Base-by-base conservation (phyloP, 345 rosid species). In the Salix caprea region DNA sequence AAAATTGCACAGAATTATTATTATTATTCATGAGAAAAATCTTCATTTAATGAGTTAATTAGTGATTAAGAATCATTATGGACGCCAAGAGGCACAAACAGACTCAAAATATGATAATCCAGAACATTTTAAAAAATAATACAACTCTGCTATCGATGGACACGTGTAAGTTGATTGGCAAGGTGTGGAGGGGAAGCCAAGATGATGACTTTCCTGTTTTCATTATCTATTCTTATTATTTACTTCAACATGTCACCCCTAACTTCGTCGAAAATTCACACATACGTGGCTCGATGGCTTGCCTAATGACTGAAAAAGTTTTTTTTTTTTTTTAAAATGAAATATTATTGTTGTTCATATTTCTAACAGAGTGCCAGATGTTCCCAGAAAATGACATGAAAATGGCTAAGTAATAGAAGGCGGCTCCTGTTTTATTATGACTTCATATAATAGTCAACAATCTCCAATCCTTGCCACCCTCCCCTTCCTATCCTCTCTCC, bases 341-440 rank as follows among this genome's bases (percentile, higher is more conserved):
- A 39, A 39, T 39, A 40, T 9, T 40, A 10, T 40, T 40, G 2
- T 9, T 40, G 44, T 40, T 40, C 44, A 40, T 40, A 10, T 28
- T n/a, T n/a, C n/a, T n/a, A n/a, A n/a, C n/a, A n/a, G n/a, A n/a
- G n/a, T n/a, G n/a, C n/a, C n/a, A n/a, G n/a, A n/a, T n/a, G n/a
- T n/a, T 28, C 21, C 39, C 9, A 4, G 71, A n/a, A 21, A 39
- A 9, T 36, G 71, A 13, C 8, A 5, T 2, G 50, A 26, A 4
- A 42, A 11, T 5, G 19, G 14, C 13, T 8, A 28, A 32, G 44
- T 48, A 71, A 26, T 15, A 71, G 24, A 77, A 34, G 80, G 67
- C 76, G 76, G 76, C 80, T 48, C 67, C 69, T 37, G 36, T 44
- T 23, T 61, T 19, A 70, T 5, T 70, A 70, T 5, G 74, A 70